Base-by-base conservation (phyloP, 78 protist species). In the Ministeria vibrans region DNA sequence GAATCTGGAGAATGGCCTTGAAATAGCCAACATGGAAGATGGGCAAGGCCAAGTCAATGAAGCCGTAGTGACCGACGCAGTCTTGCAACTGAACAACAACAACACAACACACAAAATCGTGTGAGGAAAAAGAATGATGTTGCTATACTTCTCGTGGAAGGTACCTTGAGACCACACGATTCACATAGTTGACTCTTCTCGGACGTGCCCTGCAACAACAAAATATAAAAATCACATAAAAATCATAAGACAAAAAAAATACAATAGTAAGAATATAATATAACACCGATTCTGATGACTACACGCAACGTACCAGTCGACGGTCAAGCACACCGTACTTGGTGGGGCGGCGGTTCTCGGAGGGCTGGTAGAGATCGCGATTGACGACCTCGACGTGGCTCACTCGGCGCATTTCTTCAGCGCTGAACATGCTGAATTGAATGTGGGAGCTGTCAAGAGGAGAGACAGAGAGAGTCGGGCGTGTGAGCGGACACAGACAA, bases 41-140 rank as follows among this genome's bases (percentile, higher is more conserved):
- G 0, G 99, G 99, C 72, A 97, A 78, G 51, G 82, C 93, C 34
- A 98, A 77, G 55, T 82, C 70, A 13, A 97, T 70, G 61, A 84
- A 55, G 7, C 98, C 99, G 72, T 83, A 96, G 87, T 98, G 99
- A 39, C 99, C 99, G 0, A 81, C 84, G 79, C 99, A 98, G 34
- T 92, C 96, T 5, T 22, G 9, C 64, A n/a, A n/a, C n/a, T n/a
- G n/a, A n/a, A n/a, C n/a, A n/a, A n/a, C n/a, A n/a, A n/a, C n/a
- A n/a, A n/a, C n/a, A n/a, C n/a, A n/a, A n/a, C n/a, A n/a, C n/a
- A n/a, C n/a, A n/a, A n/a, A n/a, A n/a, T n/a, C n/a, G n/a, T n/a
- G n/a, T n/a, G n/a, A n/a, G n/a, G n/a, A n/a, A n/a, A n/a, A n/a
- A n/a, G n/a, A n/a, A n/a, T n/a, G n/a, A n/a, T n/a, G n/a, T n/a